These are phyloP conservation scores for Aspergillus sp. DNA, from an alignment of 2,329 filamentous ascomycete species.

Conservation along the genomic window DNA sequence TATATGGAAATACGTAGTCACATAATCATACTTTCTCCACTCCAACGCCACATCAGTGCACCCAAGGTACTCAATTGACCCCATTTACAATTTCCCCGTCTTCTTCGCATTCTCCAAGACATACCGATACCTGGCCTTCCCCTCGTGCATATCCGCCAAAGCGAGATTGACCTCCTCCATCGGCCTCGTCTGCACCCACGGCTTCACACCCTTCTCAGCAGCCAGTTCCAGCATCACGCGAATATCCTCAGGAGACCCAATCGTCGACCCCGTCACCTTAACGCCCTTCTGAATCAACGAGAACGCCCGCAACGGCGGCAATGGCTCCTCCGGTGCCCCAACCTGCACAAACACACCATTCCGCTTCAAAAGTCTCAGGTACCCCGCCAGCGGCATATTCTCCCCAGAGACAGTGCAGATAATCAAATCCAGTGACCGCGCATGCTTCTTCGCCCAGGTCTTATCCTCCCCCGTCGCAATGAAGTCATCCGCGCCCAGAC, in stretches of 20 bases:
- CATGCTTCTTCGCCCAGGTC: constrained; percentile 53
- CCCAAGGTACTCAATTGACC: not conserved
- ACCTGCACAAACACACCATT: constrained; percentile 66
- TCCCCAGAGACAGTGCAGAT: constrained; percentile 58
- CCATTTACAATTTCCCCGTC: constrained; percentile 30
- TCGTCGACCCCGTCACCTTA: constrained; percentile 51
- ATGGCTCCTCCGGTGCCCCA: constrained; percentile 61
- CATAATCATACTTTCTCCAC: not conserved
- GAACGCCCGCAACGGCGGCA: constrained; percentile 57
- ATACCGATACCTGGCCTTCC: constrained; percentile 49
- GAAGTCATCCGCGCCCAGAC: constrained; percentile 55
- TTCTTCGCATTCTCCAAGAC: constrained; percentile 42
- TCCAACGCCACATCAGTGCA: not conserved
- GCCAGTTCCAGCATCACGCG: constrained; percentile 44
- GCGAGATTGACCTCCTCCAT: constrained; percentile 46
- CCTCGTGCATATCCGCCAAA: constrained; percentile 45
- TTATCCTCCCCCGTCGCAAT: constrained; percentile 59
- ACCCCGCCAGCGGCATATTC: constrained; percentile 63
- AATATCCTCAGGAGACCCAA: constrained; percentile 46
- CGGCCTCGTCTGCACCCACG: constrained; percentile 43
- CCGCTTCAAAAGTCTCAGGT: constrained; percentile 59
- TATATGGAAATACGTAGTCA: too few relatives aligned
- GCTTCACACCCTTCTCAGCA: constrained; percentile 41
- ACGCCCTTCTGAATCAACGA: constrained; percentile 58
- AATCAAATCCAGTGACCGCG: constrained; percentile 54